Conservation (phyloP, 2,329 filamentous ascomycete genomes). For the Stachybotrys chlorohalonatus region DNA sequence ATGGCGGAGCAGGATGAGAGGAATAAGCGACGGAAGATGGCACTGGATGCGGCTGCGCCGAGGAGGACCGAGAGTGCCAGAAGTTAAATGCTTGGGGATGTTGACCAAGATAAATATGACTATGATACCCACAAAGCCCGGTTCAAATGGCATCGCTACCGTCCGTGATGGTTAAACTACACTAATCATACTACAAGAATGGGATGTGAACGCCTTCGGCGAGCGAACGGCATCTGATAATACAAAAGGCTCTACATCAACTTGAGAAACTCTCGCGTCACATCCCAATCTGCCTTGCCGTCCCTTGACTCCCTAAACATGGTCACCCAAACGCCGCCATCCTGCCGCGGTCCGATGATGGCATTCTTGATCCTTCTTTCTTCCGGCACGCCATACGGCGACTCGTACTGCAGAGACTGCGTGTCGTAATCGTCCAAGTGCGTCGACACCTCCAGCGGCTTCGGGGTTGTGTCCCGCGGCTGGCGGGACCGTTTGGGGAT, state of each 20-base stretch:
- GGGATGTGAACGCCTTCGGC: background rate
- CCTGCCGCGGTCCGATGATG: constrained; percentile 14
- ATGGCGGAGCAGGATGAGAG: constrained; percentile 76
- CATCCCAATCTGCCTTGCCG: constrained; percentile 16
- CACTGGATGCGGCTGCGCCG: constrained; percentile 1
- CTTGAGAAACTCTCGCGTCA: constrained; percentile 16
- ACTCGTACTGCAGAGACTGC: constrained; percentile 5
- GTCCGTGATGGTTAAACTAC: background rate
- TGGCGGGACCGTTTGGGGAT: background rate
- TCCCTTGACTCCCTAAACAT: constrained; percentile 16
- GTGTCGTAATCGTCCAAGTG: constrained; percentile 5
- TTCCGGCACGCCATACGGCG: constrained; percentile 19
- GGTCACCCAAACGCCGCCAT: constrained; percentile 16
- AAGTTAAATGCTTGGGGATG: background rate
- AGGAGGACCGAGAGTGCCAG: background rate
- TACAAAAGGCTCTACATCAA: background rate
- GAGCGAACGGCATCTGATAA: background rate
- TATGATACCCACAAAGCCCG: constrained; percentile 11
- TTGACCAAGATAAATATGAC: background rate
- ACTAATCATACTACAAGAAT: background rate
- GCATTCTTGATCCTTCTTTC: constrained; percentile 18
- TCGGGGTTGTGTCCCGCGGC: background rate
- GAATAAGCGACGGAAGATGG: constrained; percentile 69
- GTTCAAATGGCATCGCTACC: background rate
- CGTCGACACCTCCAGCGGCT: constrained; percentile 9